Base-by-base conservation (phyloP, 371 early-diverging fungal genomes). In the Furculomyces boomerangus region DNA sequence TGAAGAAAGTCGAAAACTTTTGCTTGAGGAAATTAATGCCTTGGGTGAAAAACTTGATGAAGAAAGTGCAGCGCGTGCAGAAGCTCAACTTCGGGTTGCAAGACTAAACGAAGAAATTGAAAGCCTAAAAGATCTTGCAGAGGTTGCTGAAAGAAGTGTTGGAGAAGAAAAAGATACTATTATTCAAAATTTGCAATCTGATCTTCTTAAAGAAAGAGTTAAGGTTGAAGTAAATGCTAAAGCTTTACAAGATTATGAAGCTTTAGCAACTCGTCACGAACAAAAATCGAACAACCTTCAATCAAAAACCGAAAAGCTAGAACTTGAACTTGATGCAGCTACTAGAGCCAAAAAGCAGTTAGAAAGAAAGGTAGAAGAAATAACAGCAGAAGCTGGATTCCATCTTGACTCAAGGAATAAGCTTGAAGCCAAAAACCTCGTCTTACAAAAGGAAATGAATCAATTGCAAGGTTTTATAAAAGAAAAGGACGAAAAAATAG, bases 41-140 rank as follows among this genome's bases (percentile, higher is more conserved):
- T 69, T 86, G 3, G 87, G 85, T 49, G 80, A 80, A 58, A 76
- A 79, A 56, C 71, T 87, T 26, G 80, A 84, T 28, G 82, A 79
- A 45, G 74, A 77, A 53, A 59, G 64, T 45, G 60, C 67, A 56
- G 84, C 84, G 56, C 76, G 79, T 56, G 73, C 77, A 57, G 80
- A 79, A 58, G 71, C 84, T 53, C 81, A 87, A 54, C 74, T 78
- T 53, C 74, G 76, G 53, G 78, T 74, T 60, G 70, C 72, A 54
- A 73, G 76, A 60, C 67, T 74, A 30, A 83, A 80, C 30, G 65
- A 70, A 5, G 71, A 68, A 32, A 60, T 78, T 25, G 68, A 86
- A 62, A 81, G 83, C 20, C 70, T 80, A 22, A 73, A 74, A 50
- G 66, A 78, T 54, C 68, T 81, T 2, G 69, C 83, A 30, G 65